These are phyloP conservation scores for Epichloe sylvatica DNA, from an alignment of 2,329 filamentous ascomycete genomes.

Conservation along the genomic window DNA sequence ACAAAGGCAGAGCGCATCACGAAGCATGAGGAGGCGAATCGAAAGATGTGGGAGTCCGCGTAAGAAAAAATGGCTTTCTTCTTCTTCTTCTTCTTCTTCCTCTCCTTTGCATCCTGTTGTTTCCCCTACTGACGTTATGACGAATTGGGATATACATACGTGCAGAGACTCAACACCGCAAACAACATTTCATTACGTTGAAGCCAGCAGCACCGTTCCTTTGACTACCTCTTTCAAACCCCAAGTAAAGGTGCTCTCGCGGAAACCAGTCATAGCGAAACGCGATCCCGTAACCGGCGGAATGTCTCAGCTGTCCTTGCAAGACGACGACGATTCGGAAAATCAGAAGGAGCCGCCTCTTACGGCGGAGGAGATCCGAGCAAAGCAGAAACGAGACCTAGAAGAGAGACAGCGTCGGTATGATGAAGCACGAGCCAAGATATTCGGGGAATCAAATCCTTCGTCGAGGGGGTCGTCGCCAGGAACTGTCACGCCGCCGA, in stretches of 20 bases:
- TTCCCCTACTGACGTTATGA: constrained; percentile 1
- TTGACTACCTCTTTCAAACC: constrained; percentile 59
- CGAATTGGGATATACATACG: neutral
- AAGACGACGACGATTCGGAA: constrained; percentile 48
- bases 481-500: constrained; percentile 45
- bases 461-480: constrained; percentile 47
- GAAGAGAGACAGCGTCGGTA: constrained; percentile 88
- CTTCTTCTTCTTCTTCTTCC: neutral
- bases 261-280: constrained; percentile 56
- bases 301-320: constrained; percentile 29
- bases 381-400: constrained; percentile 62
- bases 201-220: constrained; percentile 48
- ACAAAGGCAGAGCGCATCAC: constrained; percentile 66
- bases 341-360: constrained; percentile 48
- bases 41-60: constrained; percentile 81
- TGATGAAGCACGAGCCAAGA: constrained; percentile 73
- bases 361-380: constrained; percentile 62
- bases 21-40: constrained; percentile 70
- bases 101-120: neutral
- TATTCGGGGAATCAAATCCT: constrained; percentile 55
- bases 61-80: constrained; percentile 26
- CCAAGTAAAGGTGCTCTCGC: constrained; percentile 69
- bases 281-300: constrained; percentile 37
- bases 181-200: constrained; percentile 61
- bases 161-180: constrained; percentile 53